Evolutionary conservation across 148 eudicot genomes (phyloP), one percentile per base, ranked within the genome.

Genomic region (Arctostaphylos glauca): DNA sequence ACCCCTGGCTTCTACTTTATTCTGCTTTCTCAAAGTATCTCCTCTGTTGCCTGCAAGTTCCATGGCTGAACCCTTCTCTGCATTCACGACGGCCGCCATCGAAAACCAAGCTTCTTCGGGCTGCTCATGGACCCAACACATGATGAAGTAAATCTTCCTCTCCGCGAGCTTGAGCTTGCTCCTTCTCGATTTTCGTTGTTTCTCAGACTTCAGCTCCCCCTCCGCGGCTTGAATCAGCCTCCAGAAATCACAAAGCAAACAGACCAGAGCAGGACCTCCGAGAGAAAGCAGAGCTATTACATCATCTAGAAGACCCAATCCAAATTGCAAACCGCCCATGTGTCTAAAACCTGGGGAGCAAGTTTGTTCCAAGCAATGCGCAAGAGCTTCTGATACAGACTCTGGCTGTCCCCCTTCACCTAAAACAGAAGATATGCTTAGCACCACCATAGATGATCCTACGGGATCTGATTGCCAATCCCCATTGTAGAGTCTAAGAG

Each of bases 91-190:
- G n/a, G 81, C 86, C 44, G 93, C 88, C 79, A 94, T 75, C 0
- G 95, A 86, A 85, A 88, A 86, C 96, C 98, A 95, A 9, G 47
- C 90, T 73, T 94, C 92, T 44, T 38, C 84, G 55, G 86, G 87
- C 89, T 96, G 99, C 88, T 93, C 98, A 64, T 91, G 88, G 49
- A 86, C 97, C 99, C 99, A 96, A 82, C 95, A 96, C 94, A 89
- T 91, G 0, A 96, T 85, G 77, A 93, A 96, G 79, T 91, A 90
- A 44, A 91, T 83, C 87, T 96, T 96, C 86, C 93, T 84, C 82
- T 86, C 93, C 7, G 88, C 93, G 48, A 86, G 82, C 86, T 96
- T 96, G 46, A 96, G 88, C 87, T 89, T 94, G 48, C 86, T 84
- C 85, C 81, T 90, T 56, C 73, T 91, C 38, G 83, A 53, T 76